Conservation (phyloP, 2,329 filamentous ascomycete genomes). For the Metarhizium brunneum region DNA sequence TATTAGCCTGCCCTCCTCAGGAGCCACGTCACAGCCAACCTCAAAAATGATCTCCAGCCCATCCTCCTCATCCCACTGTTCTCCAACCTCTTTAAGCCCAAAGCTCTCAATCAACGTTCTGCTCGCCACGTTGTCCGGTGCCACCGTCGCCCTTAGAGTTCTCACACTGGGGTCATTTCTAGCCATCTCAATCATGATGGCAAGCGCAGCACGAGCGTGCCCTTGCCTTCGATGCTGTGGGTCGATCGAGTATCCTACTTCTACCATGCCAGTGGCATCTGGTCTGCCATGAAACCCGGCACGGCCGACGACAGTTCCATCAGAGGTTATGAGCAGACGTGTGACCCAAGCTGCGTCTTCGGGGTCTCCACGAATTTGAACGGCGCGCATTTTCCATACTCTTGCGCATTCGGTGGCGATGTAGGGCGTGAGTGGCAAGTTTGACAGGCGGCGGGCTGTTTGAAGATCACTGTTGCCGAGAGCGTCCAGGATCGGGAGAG, state of each 20-base stretch:
- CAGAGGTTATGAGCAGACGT: neutral
- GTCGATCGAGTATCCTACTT: too few relatives aligned
- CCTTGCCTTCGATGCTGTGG: too few relatives aligned
- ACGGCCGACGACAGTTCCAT: neutral
- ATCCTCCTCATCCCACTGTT: slow-evolving; percentile 2
- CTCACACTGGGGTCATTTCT: neutral
- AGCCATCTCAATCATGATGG: too few relatives aligned
- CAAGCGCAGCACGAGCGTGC: too few relatives aligned
- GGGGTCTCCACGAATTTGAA: neutral
- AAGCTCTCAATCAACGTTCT: neutral
- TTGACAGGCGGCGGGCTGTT: neutral
- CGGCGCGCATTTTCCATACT: neutral
- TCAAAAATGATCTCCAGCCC: neutral
- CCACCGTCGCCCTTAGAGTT: neutral
- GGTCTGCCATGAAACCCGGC: neutral
- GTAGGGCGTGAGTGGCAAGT: neutral
- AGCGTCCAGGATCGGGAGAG: neutral
- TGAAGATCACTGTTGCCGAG: neutral
- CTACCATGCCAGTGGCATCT: too few relatives aligned
- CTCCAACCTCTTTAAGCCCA: neutral
- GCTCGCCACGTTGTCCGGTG: neutral
- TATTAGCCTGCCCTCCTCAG: too few relatives aligned
- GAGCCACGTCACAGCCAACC: neutral
- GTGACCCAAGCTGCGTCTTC: neutral
- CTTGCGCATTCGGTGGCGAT: neutral